These are phyloP conservation scores for Ceratocystis papillata DNA, from an alignment of 2,329 filamentous ascomycete species.

Conservation along the genomic window DNA sequence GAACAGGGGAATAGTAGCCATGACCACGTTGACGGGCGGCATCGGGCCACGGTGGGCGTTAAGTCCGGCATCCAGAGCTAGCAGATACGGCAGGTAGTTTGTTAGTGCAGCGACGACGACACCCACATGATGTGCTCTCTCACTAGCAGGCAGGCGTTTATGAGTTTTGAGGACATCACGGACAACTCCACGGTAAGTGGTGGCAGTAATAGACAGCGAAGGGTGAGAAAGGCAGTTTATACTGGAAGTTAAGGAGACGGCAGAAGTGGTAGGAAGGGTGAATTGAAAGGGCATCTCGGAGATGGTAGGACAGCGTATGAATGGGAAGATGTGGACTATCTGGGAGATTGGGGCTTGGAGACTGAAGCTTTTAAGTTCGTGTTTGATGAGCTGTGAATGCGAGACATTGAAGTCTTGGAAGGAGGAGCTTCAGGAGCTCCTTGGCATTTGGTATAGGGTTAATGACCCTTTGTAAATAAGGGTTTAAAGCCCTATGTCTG, in stretches of 20 bases:
- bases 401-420: neutral
- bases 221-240: constrained; percentile 76
- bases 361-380: neutral
- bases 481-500: no score
- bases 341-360: neutral
- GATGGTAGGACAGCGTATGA: neutral
- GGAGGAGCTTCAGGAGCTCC: no score
- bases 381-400: no score
- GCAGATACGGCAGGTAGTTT: constrained; percentile 72
- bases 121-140: constrained; percentile 60
- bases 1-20: constrained; percentile 43
- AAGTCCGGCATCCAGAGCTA: constrained; percentile 66
- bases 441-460: no score
- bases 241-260: constrained; percentile 67
- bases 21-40: constrained; percentile 19
- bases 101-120: constrained; percentile 59
- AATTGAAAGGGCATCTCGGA: constrained; percentile 78
- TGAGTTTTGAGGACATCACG: constrained; percentile 77
- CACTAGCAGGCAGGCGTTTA: constrained; percentile 66
- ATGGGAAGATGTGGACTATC: neutral
- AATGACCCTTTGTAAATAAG: no score
- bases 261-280: constrained; percentile 76
- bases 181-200: constrained; percentile 72
- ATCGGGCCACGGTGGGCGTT: constrained; percentile 33
- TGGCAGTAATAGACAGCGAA: constrained; percentile 70